Percentiles rank a stretch among this genome's conserved stretches.
Evolutionary conservation across 163 green algal species (phyloP).

Genomic region (Chlamydomonas reinhardtii): DNA sequence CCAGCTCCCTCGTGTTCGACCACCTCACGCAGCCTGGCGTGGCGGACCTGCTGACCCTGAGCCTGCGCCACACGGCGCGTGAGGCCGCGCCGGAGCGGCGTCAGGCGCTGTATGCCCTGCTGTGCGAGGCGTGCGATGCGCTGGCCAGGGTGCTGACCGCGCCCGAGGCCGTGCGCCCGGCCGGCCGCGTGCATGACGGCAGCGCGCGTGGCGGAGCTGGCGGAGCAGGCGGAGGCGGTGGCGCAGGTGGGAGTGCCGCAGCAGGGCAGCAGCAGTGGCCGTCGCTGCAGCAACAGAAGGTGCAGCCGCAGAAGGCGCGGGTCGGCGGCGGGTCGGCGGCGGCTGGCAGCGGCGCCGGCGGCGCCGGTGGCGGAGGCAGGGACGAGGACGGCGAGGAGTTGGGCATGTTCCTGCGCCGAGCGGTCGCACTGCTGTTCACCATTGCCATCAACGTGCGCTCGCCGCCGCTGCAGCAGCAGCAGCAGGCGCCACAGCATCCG

Average conservation of each 20-base stretch:
- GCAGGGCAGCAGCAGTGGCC: too few relatives aligned
- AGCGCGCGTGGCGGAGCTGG: not conserved
- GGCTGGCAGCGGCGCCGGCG: not conserved
- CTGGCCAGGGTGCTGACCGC: not conserved
- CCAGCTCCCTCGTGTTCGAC: slow-evolving; percentile 4
- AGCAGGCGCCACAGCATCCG: not conserved
- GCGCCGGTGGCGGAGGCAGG: too few relatives aligned
- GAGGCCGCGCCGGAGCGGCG: too few relatives aligned
- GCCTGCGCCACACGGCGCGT: too few relatives aligned
- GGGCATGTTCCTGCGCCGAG: not conserved
- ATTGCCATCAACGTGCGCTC: not conserved
- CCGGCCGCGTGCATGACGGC: not conserved
- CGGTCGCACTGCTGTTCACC: slow-evolving; percentile 9
- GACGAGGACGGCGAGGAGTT: not conserved
- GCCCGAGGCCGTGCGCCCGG: not conserved
- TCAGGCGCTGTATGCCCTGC: not conserved
- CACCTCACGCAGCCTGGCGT: slow-evolving; percentile 19
- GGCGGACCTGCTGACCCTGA: not conserved
- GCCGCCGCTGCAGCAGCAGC: not conserved
- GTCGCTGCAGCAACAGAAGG: too few relatives aligned
- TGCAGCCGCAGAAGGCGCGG: too few relatives aligned
- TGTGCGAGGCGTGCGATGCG: not conserved
- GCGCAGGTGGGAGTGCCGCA: not conserved
- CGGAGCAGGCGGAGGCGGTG: not conserved
- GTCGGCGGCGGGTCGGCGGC: not conserved